Evolutionary conservation across 2,329 filamentous ascomycete genomes (phyloP), one percentile per base, ranked within the genome.

Genomic region (Cladosporium sp.): DNA sequence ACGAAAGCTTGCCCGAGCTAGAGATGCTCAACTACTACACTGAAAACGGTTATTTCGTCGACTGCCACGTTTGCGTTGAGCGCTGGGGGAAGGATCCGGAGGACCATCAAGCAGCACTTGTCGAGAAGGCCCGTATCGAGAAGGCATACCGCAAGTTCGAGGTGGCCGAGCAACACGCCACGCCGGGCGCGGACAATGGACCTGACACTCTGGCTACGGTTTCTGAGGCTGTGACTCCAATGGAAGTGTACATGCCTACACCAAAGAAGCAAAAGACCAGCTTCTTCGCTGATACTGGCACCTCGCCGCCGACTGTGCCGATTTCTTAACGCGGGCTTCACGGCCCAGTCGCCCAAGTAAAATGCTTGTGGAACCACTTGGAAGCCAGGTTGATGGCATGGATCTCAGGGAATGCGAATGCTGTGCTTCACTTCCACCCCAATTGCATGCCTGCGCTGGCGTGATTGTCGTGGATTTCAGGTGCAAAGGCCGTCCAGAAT

Each of bases 1-100:
- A 76, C 8, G 72, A 77, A 19, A 73, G 70, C 12, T 62, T 81
- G 0, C 69, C 72, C 1, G 78, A 81, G 57, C 78, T 75, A 46
- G 72, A 79, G 49, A 55, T 75, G n/a, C 63, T 79, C 1, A 70
- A 68, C 1, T 78, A 75, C 49, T 62, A 67, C 3, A 63, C 67
- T 2, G 52, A 58, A 0, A 70, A 75, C 22, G 75, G 74, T 0
- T 81, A 74, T 62, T 81, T 75, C 55, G 68, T 82, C 49, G 70
- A 75, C 35, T 82, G 78, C 54, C 64, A 67, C 0, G 54, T 56
- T 11, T 81, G 78, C 53, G 58, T 63, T 1, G 61, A 67, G n/a
- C 57, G 67, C 15, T 69, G 70, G 51, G 50, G 58, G 11, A 54
- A 61, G 12, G 56, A 67, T 49, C 59, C 60, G 0, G 47, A 46